Evolutionary conservation across 306 rosid species (phyloP).

Genomic region (Alnus rubra): DNA sequence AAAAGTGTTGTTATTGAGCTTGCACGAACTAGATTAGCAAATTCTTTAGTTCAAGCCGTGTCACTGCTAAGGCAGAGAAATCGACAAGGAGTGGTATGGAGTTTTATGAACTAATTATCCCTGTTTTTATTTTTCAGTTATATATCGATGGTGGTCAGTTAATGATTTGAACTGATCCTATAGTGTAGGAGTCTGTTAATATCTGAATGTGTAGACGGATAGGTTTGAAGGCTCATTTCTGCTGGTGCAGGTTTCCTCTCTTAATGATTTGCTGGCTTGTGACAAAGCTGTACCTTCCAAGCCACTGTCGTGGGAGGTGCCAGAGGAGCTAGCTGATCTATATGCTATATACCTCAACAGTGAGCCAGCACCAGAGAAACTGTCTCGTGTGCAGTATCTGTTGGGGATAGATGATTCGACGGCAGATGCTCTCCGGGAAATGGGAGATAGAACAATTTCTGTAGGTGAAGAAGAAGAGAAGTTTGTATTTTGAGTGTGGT

Average conservation of each 20-base stretch:
- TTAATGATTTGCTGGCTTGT: slow-evolving; percentile 65
- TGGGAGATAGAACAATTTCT: slow-evolving; percentile 59
- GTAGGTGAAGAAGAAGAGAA: slow-evolving; percentile 69
- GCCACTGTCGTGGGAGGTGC: slow-evolving; percentile 58
- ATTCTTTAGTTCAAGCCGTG: slow-evolving; percentile 89
- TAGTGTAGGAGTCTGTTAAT: neutral
- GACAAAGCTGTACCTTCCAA: slow-evolving; percentile 61
- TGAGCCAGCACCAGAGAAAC: slow-evolving; percentile 71
- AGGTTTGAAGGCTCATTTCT: slow-evolving; percentile 4
- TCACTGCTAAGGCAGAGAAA: slow-evolving; percentile 82
- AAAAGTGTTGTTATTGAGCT: slow-evolving; percentile 63
- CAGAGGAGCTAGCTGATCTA: slow-evolving; percentile 86
- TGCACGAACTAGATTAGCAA: slow-evolving; percentile 74
- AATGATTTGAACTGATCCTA: slow-evolving; percentile 3
- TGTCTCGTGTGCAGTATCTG: slow-evolving; percentile 80
- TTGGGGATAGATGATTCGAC: slow-evolving; percentile 79
- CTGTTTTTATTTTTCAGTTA: neutral
- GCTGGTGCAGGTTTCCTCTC: slow-evolving; percentile 52
- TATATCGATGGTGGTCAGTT: slow-evolving; percentile 9
- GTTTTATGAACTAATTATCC: neutral
- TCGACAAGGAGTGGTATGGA: slow-evolving; percentile 74
- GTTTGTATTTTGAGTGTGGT: slow-evolving; percentile 66
- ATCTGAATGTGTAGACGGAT: slow-evolving; percentile 19
- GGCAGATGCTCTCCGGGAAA: slow-evolving; percentile 66
- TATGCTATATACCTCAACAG: slow-evolving; percentile 65